These are phyloP conservation scores for Irpex rosettiformis DNA, from an alignment of 1,284 basidiomycete species.

Conservation along the genomic window DNA sequence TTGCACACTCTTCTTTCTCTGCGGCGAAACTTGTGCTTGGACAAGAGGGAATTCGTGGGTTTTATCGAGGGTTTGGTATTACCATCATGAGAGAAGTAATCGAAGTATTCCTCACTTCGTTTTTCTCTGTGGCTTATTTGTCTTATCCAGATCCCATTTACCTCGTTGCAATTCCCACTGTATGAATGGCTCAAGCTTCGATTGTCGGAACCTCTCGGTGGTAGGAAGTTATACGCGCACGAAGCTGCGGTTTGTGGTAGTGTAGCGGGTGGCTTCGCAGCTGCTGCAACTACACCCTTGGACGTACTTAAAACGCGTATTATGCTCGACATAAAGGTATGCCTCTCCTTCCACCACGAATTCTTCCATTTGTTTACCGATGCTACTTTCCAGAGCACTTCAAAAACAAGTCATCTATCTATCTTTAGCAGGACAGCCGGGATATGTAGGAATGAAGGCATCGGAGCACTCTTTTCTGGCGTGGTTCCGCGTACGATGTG, in stretches of 20 bases:
- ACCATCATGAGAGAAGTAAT: constrained; percentile 77
- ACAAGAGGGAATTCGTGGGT: constrained; percentile 63
- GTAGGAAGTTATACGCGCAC: constrained; percentile 66
- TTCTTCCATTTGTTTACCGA: neutral
- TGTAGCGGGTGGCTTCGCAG: constrained; percentile 88
- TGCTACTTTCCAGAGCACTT: constrained; percentile 37
- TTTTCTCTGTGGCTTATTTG: neutral
- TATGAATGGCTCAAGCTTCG: constrained; percentile 86
- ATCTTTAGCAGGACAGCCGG: constrained; percentile 51
- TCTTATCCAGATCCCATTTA: constrained; percentile 86
- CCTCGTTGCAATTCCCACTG: constrained; percentile 94
- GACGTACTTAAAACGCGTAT: constrained; percentile 98
- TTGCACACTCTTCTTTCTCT: constrained; percentile 41
- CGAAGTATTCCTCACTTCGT: constrained; percentile 5
- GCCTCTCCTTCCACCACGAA: constrained; percentile 22
- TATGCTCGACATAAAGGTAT: constrained; percentile 87
- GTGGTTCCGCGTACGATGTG: constrained; percentile 90
- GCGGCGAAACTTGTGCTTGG: constrained; percentile 48
- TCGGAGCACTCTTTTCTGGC: constrained; percentile 79
- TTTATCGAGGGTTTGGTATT: constrained; percentile 78
- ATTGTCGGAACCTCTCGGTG: constrained; percentile 46
- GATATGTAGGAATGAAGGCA: constrained; percentile 77
- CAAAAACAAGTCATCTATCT: constrained; percentile 49
- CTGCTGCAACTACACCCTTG: constrained; percentile 89
- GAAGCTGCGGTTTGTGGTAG: constrained; percentile 93